These are phyloP conservation scores for Saccharomycopsis olivae DNA, from an alignment of 805 yeast genomes.

Conservation along the genomic window DNA sequence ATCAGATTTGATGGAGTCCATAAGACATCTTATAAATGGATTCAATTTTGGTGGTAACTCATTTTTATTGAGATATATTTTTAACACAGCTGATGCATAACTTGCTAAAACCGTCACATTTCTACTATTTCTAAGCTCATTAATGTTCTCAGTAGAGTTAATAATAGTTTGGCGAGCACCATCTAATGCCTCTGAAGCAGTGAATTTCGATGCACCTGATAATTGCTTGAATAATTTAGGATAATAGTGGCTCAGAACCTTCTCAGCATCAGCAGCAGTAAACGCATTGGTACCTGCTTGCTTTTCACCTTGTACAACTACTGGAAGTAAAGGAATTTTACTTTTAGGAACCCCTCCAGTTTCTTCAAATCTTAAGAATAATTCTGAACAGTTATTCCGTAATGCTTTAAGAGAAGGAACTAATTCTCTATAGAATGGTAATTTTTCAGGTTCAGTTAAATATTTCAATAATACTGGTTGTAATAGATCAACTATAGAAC, in stretches of 20 bases:
- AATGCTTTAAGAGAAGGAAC: constrained; percentile 79
- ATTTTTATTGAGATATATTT: constrained; percentile 34
- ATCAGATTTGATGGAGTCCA: constrained; percentile 86
- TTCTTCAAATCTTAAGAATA: constrained; percentile 68
- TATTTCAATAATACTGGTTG: constrained; percentile 12
- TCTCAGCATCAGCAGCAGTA: constrained; percentile 65
- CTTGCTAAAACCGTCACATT: constrained; percentile 56
- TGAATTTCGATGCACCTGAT: constrained; percentile 58
- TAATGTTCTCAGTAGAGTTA: constrained; percentile 61
- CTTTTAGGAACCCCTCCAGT: constrained; percentile 61
- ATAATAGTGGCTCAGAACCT: constrained; percentile 52
- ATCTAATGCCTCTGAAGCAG: constrained; percentile 62
- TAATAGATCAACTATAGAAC: not conserved
- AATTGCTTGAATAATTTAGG: constrained; percentile 53
- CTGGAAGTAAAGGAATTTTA: constrained; percentile 73
- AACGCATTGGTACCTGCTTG: constrained; percentile 95
- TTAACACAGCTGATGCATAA: constrained; percentile 63
- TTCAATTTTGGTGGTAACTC: constrained; percentile 75
- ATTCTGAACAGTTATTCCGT: constrained; percentile 77
- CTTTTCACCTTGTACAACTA: constrained; percentile 85
- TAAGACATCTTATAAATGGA: constrained; percentile 77
- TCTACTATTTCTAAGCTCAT: constrained; percentile 38
- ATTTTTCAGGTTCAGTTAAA: constrained; percentile 31
- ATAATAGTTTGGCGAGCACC: constrained; percentile 64
- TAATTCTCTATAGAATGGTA: constrained; percentile 56